Evolutionary conservation across 257 asterid genomes (phyloP).

Genomic region (Solanum appendiculatum): DNA sequence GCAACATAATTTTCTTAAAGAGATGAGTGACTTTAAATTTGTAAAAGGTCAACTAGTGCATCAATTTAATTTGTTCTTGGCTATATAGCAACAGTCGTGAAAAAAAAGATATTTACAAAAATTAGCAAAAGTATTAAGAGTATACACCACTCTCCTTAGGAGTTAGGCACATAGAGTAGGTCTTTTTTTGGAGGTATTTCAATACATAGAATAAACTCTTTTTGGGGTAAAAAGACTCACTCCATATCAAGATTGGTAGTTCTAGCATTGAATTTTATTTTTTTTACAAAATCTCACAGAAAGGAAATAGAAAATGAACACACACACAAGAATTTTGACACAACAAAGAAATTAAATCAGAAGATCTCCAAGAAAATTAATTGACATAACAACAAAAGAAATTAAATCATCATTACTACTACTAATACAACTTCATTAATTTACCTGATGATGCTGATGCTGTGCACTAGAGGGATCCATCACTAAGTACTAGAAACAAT

Average conservation of each 20-base stretch:
- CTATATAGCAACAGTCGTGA: not conserved
- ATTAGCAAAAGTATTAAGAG: not conserved
- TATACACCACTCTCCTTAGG: not conserved
- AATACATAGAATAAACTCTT: not conserved
- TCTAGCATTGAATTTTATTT: not conserved
- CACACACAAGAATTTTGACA: not conserved
- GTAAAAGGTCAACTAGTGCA: not conserved
- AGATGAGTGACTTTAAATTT: not conserved
- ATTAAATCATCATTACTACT: not conserved
- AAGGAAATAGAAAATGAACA: not conserved
- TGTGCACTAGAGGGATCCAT: conserved; percentile 64
- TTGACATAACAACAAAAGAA: not conserved
- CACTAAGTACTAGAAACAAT: conserved; percentile 2
- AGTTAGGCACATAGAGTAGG: not conserved
- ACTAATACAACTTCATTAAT: not conserved
- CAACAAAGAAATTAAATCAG: not conserved
- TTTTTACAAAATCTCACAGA: not conserved
- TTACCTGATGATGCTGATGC: conserved; percentile 57
- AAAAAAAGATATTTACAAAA: not conserved
- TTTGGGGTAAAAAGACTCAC: not conserved
- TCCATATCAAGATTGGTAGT: not conserved
- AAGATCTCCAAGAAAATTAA: not conserved
- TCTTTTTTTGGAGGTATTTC: not conserved
- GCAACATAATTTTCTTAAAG: not conserved
- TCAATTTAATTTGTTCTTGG: not conserved